Evolutionary conservation across 768 basidiomycete species (phyloP).

Genomic region (Mycena alexandri): DNA sequence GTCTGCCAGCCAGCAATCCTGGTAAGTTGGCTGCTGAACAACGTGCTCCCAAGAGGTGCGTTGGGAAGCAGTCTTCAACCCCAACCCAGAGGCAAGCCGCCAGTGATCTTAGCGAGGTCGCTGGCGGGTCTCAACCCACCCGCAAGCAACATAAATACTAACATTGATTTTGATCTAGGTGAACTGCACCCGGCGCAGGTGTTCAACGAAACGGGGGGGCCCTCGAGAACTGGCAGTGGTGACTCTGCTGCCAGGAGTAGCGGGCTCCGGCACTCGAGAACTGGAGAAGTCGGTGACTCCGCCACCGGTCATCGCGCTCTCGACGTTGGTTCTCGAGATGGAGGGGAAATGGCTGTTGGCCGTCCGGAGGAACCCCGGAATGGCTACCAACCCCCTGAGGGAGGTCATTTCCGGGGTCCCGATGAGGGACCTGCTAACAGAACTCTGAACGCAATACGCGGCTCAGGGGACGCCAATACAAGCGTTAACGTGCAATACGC

Average conservation of each 20-base stretch:
- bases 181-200: too few species aligned
- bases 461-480: slow-evolving; percentile 5
- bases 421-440: slow-evolving; percentile 4
- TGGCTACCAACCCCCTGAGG: slow-evolving; percentile 16
- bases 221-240: not conserved
- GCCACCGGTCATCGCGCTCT: slow-evolving; percentile 6
- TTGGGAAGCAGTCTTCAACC: not conserved
- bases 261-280: not conserved
- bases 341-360: slow-evolving; percentile 9
- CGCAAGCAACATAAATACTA: not conserved
- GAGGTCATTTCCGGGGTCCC: not conserved
- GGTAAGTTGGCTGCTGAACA: not conserved
- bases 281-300: slow-evolving; percentile 12
- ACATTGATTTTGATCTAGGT: slow-evolving; percentile 8
- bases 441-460: slow-evolving; percentile 19
- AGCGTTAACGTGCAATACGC: slow-evolving; percentile 9
- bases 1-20: slow-evolving; percentile 30
- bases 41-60: slow-evolving; percentile 13
- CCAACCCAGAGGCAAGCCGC: slow-evolving; percentile 18
- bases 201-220: not conserved
- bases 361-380: slow-evolving; percentile 21
- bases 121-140: slow-evolving; percentile 15
- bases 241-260: slow-evolving; percentile 19
- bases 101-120: slow-evolving; percentile 17
- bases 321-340: not conserved